Evolutionary conservation across 495 filamentous ascomycete genomes (phyloP).

Genomic region (Margaritispora aquatica): DNA sequence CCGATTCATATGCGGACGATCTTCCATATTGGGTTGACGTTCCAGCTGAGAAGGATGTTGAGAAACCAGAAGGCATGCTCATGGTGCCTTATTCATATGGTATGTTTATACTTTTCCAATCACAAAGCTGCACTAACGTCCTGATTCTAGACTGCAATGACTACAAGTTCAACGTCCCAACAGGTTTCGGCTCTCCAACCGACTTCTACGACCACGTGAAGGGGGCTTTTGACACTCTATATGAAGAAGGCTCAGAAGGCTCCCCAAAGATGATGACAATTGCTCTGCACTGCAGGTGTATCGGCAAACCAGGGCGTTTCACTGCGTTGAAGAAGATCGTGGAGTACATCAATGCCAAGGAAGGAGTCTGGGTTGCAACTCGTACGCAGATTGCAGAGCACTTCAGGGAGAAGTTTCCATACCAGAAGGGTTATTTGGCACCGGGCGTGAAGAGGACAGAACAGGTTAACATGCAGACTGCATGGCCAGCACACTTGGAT

Average conservation of each 20-base stretch:
- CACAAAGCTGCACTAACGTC: no score
- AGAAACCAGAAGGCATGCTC: constrained; percentile 30
- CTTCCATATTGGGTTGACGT: constrained; percentile 38
- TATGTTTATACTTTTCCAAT: no score
- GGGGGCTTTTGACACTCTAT: constrained; percentile 34
- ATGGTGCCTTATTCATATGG: constrained; percentile 34
- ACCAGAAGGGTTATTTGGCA: constrained; percentile 23
- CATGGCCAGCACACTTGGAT: constrained; percentile 17
- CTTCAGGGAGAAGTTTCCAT: constrained; percentile 35
- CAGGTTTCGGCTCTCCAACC: constrained; percentile 29
- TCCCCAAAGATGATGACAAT: constrained; percentile 41
- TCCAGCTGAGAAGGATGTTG: constrained; percentile 28
- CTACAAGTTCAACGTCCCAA: constrained; percentile 34
- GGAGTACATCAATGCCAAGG: constrained; percentile 33
- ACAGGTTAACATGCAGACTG: constrained; percentile 9
- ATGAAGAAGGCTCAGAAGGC: constrained; percentile 34
- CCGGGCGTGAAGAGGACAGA: constrained; percentile 20
- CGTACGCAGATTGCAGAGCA: constrained; percentile 37
- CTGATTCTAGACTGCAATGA: constrained; percentile 33
- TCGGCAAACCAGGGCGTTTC: constrained; percentile 37
- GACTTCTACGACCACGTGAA: constrained; percentile 31
- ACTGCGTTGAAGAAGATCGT: constrained; percentile 38
- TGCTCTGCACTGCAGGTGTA: constrained; percentile 34
- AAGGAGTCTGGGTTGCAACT: constrained; percentile 41
- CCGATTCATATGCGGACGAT: constrained; percentile 35